These are phyloP conservation scores for Cyberlindnera bimundalis DNA, from an alignment of 805 yeast species.

Conservation along the genomic window DNA sequence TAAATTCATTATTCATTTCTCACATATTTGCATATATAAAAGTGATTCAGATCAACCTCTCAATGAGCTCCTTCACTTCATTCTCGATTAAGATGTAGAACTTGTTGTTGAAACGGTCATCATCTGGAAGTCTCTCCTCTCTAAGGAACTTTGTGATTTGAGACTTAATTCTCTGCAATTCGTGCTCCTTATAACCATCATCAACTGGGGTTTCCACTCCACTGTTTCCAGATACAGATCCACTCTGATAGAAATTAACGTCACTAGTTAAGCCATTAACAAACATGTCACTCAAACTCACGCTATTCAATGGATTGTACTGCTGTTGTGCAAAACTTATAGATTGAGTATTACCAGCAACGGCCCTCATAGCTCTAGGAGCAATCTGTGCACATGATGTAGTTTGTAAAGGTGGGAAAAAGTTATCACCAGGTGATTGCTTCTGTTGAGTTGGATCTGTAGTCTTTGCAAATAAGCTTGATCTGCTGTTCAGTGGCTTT, in stretches of 20 bases:
- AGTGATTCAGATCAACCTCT: constrained; percentile 18
- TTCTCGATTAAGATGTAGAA: constrained; percentile 27
- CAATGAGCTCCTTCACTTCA: constrained; percentile 29
- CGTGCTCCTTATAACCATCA: constrained; percentile 28
- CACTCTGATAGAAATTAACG: constrained; percentile 11
- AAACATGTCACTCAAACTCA: constrained; percentile 28
- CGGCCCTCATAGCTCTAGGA: constrained; percentile 31
- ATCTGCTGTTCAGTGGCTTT: constrained; percentile 22
- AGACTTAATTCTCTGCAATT: constrained; percentile 27
- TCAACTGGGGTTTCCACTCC: constrained; percentile 15
- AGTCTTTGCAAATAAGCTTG: constrained; percentile 13
- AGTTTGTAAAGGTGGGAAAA: constrained; percentile 18
- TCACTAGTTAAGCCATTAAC: constrained; percentile 27
- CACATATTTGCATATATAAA: no score
- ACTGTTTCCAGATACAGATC: constrained; percentile 1
- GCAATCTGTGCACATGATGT: constrained; percentile 32
- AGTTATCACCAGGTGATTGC: background rate
- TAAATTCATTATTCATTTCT: constrained; percentile 5
- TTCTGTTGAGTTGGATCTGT: constrained; percentile 6
- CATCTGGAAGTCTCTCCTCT: constrained; percentile 29
- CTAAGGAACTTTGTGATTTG: constrained; percentile 28
- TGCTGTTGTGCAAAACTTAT: constrained; percentile 19
- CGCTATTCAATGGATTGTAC: constrained; percentile 20
- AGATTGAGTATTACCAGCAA: constrained; percentile 21
- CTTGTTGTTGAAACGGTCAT: constrained; percentile 29